Evolutionary conservation across 2,329 filamentous ascomycete genomes (phyloP), one percentile per base, ranked within the genome.

Genomic region (Fonsecaea pugnacius): DNA sequence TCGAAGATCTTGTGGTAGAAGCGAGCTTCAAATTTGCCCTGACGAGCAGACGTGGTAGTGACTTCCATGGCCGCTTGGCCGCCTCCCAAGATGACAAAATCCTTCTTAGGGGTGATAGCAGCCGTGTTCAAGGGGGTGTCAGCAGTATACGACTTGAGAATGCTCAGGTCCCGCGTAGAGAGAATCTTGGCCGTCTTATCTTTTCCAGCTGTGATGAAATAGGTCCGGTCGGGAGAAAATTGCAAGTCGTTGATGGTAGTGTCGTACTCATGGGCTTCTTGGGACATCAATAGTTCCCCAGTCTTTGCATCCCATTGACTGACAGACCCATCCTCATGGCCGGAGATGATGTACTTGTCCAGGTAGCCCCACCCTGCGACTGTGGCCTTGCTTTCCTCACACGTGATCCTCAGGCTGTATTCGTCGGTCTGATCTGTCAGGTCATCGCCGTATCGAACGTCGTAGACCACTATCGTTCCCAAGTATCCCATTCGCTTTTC

Each of bases 1-100:
- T 96, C 92, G 78, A 99, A 98, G 78, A 99, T 90, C 86, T 96
- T 98, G 89, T 99, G 95, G 85, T 97, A 99, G 86, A 99, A 99
- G 71, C 95, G 89, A 51, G 95, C 95, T 81, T 99, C 95, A 84
- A 99, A 99, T 83, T 98, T 98, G 82, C 95, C 95, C 84, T 99
- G 95, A 71, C 95, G 88, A 56, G 92, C 89, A 36, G 90, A 90
- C 58, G 95, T 98, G 60, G 91, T 96, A 64, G 95, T 99, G 80
- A 99, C 95, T 76, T 98, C 94, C 92, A 97, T 97, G 76, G 95
- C 95, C 70, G 93, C 95, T 82, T 99, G 95, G 73, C 95, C 95
- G 87, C 95, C 95, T 73, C 95, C 95, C 51, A 99, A 89, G 75
- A 99, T 96, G 71, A 99, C 94, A 76, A 91, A 99, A 77, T 98